Evolutionary conservation across 2,329 filamentous ascomycete species (phyloP).

Genomic region (Fonsecaea monophora): DNA sequence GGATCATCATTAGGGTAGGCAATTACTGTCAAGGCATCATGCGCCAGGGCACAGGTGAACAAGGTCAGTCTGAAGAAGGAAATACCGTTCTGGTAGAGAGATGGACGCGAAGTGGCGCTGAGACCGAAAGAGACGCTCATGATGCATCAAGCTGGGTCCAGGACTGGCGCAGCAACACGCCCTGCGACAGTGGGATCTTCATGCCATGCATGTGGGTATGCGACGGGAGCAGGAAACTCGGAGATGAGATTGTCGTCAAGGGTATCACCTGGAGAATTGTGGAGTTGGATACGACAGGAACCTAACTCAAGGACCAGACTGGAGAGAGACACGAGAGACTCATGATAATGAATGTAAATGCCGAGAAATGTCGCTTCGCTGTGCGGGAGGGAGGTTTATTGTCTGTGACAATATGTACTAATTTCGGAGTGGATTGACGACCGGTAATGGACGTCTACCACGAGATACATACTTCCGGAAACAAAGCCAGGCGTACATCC

Average conservation of each 20-base stretch:
- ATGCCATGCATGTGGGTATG: conserved; percentile 32
- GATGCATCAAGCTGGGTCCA: conserved; percentile 20
- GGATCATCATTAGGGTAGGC: conserved; percentile 34
- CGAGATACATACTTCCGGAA: too few species aligned
- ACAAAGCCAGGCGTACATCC: too few species aligned
- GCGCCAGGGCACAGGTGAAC: conserved; percentile 14
- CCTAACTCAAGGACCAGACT: not conserved
- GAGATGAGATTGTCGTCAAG: conserved; percentile 26
- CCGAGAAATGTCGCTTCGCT: too few species aligned
- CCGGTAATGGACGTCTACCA: too few species aligned
- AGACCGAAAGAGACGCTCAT: not conserved
- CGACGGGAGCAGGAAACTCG: conserved; percentile 22
- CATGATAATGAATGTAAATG: not conserved
- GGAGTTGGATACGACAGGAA: conserved; percentile 15
- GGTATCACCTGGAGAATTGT: conserved; percentile 29
- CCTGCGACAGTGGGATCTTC: conserved; percentile 5
- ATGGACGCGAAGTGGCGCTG: conserved; percentile 21
- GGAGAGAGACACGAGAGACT: not conserved
- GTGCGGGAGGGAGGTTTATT: too few species aligned
- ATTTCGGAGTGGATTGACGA: too few species aligned
- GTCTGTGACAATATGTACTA: too few species aligned
- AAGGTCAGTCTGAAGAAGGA: not conserved
- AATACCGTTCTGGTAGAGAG: conserved; percentile 29
- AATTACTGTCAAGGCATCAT: conserved; percentile 37
- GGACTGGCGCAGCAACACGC: conserved; percentile 32